Evolutionary conservation across 495 filamentous ascomycete species (phyloP).

Genomic region (Podospora appendiculata): DNA sequence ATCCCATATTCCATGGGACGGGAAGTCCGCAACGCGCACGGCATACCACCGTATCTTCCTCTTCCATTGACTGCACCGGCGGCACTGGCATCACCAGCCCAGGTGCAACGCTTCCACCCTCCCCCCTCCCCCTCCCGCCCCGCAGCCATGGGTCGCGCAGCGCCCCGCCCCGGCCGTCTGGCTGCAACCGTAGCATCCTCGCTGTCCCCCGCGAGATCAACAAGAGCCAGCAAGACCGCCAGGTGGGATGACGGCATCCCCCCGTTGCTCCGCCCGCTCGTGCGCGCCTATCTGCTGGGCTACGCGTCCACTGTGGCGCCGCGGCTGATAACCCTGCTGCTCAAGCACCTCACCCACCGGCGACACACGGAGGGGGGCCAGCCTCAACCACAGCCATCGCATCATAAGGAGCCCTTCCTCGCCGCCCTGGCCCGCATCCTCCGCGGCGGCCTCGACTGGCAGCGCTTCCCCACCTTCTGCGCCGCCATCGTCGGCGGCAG

Average conservation of each 20-base stretch:
- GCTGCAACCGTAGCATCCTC: neutral
- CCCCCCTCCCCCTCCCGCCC: neutral
- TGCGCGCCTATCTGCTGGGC: slow-evolving; percentile 68
- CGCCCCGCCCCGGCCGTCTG: neutral
- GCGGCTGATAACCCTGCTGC: slow-evolving; percentile 50
- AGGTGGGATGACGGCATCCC: slow-evolving; percentile 31
- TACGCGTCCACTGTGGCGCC: slow-evolving; percentile 66
- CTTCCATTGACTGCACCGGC: too few species aligned
- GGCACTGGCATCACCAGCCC: too few species aligned
- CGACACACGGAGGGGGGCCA: slow-evolving; percentile 22
- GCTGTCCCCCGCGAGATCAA: neutral
- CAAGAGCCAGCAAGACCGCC: neutral
- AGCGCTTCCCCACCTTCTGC: slow-evolving; percentile 78
- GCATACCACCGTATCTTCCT: too few species aligned
- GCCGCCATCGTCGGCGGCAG: slow-evolving; percentile 68
- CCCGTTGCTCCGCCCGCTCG: slow-evolving; percentile 47
- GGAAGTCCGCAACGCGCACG: too few species aligned
- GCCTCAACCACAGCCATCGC: neutral
- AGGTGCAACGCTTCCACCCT: too few species aligned
- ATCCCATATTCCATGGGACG: too few species aligned
- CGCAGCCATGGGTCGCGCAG: too few species aligned
- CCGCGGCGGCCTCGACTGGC: slow-evolving; percentile 37
- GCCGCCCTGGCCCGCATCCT: slow-evolving; percentile 35
- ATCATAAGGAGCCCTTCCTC: slow-evolving; percentile 25
- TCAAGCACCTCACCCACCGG: slow-evolving; percentile 30